Conservation (phyloP, 805 yeast genomes). For the Brettanomyces sp. region DNA sequence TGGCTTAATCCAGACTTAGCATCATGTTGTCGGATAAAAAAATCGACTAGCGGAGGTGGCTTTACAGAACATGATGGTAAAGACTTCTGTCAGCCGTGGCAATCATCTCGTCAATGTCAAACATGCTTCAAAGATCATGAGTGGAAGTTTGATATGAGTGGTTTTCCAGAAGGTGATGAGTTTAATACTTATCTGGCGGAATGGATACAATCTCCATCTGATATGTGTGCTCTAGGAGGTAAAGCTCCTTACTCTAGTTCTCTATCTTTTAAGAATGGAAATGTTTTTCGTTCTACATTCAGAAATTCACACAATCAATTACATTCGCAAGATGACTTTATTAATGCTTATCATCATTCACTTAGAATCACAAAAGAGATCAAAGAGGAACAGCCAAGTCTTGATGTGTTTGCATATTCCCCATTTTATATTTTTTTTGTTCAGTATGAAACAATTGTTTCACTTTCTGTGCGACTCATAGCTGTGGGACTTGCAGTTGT, state of each 20-base stretch:
- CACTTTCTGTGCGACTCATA: constrained; percentile 47
- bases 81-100: constrained; percentile 57
- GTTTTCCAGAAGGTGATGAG: constrained; percentile 64
- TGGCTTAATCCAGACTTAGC: constrained; percentile 84
- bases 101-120: constrained; percentile 64
- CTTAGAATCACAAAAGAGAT: constrained; percentile 55
- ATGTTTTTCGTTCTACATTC: constrained; percentile 54
- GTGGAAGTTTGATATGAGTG: constrained; percentile 70
- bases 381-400: constrained; percentile 23
- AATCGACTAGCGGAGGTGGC: constrained; percentile 13
- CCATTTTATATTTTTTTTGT: constrained; percentile 90
- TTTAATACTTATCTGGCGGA: constrained; percentile 65
- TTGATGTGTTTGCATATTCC: constrained; percentile 78
- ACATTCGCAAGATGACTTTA: constrained; percentile 76
- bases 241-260: constrained; percentile 79
- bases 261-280: constrained; percentile 31
- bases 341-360: constrained; percentile 67
- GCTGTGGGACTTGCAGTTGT: constrained; percentile 41
- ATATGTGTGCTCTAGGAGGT: constrained; percentile 85
- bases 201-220: constrained; percentile 79
- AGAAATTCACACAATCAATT: constrained; percentile 74
- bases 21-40: constrained; percentile 73
- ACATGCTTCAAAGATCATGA: constrained; percentile 56
- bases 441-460: constrained; percentile 64
- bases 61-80: constrained; percentile 17